These are phyloP conservation scores for Aureobasidium leucospermi DNA, from an alignment of 2,329 filamentous ascomycete species.

Conservation along the genomic window DNA sequence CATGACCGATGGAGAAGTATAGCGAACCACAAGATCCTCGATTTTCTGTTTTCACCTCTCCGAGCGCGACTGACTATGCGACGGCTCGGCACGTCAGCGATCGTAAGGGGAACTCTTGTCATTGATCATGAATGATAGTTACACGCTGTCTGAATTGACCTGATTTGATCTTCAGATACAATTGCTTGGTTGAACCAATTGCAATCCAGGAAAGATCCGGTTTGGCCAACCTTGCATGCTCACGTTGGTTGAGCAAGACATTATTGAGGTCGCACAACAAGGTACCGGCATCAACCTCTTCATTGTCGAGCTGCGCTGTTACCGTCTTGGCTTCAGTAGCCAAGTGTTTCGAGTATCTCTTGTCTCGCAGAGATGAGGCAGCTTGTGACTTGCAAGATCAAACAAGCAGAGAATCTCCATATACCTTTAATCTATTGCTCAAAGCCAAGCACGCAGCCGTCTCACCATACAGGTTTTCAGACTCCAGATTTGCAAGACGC, in stretches of 20 bases:
- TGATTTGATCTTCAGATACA: background rate
- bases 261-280: background rate
- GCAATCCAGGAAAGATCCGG: background rate
- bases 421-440: background rate
- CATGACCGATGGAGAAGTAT: background rate
- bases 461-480: background rate
- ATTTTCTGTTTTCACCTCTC: background rate
- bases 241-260: background rate
- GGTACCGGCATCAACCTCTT: background rate
- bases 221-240: background rate
- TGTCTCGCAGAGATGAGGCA: background rate
- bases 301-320: background rate
- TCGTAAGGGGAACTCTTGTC: background rate
- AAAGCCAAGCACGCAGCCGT: background rate
- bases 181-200: background rate
- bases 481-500: background rate
- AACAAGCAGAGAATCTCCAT: background rate
- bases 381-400: background rate
- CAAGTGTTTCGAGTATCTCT: conserved; percentile 8
- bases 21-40: background rate
- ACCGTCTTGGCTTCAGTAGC: background rate
- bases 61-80: background rate
- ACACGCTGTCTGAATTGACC: background rate
- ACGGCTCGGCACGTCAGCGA: conserved; percentile 5
- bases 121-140: background rate